Evolutionary conservation across 805 yeast genomes (phyloP).

Genomic region (Naumovozyma dairenensis): DNA sequence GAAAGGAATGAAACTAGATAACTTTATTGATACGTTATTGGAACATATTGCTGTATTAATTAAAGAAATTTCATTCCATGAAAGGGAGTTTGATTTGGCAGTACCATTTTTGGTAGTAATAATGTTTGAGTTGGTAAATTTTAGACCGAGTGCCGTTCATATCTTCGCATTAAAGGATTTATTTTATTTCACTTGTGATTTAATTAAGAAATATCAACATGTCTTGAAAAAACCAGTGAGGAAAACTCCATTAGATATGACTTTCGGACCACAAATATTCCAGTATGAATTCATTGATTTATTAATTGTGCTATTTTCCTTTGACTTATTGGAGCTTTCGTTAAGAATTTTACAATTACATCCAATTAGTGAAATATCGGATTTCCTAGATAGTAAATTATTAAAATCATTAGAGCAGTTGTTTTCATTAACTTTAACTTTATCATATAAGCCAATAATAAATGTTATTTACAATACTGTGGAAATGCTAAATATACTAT

Average conservation of each 20-base stretch:
- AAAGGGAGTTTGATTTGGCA: constrained; percentile 19
- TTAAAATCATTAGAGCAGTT: constrained; percentile 24
- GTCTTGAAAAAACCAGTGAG: constrained; percentile 19
- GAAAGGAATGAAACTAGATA: constrained; percentile 15
- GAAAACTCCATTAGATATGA: constrained; percentile 13
- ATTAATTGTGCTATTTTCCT: constrained; percentile 38
- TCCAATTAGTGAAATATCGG: constrained; percentile 6
- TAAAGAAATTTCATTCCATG: constrained; percentile 19
- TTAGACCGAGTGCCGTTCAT: constrained; percentile 53
- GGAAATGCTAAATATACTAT: constrained; percentile 42
- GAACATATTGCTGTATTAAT: constrained; percentile 22
- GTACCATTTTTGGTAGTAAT: constrained; percentile 55
- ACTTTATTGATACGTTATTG: constrained; percentile 17
- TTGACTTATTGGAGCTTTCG: constrained; percentile 48
- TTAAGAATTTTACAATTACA: constrained; percentile 20
- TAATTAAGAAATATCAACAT: constrained; percentile 19
- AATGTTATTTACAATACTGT: constrained; percentile 42
- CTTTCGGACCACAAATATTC: constrained; percentile 29
- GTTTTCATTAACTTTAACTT: constrained; percentile 35
- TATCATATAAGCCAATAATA: constrained; percentile 39
- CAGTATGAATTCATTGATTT: constrained; percentile 42
- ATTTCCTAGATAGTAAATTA: constrained; percentile 16
- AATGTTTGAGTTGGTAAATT: constrained; percentile 44
- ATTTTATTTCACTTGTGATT: constrained; percentile 22
- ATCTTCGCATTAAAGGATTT: constrained; percentile 28